Base-by-base conservation (phyloP, 1,139 yeast species). In the Kodamaea fungicola region DNA sequence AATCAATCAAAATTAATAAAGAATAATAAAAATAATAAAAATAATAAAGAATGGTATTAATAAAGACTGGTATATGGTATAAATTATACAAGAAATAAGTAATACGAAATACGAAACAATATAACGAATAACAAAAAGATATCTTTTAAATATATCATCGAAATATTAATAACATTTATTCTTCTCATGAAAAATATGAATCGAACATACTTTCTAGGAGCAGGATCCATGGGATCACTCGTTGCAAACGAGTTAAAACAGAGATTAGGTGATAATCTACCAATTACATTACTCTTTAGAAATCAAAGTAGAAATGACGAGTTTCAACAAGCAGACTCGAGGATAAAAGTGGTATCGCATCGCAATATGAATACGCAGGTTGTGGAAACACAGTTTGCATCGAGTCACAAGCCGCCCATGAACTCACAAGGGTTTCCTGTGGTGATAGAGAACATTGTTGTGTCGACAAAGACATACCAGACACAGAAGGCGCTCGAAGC, bases 391-490 rank as follows among this genome's bases (percentile, higher is more conserved):
- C 39, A 35, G 6, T 40, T 50, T 22, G 39, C 34, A 4, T 48
- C 46, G 4, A 40, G 31, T 6, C 41, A 28, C 30, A 33, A 33
- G 27, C 51, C 51, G 1, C 43, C 43, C 2, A 22, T 29, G 12
- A 41, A 40, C 32, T 8, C 35, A 12, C 39, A 37, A 2, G 43
- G 43, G 3, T 30, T 35, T 12, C 54, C 51, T 2, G 30, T 38
- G 16, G 41, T 28, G 7, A 76, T 83, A 8, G 69, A 70, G 1
- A 76, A 82, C 49, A 54, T 84, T 44, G 62, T 84, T 2, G 64
- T 83, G 10, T 61, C 81, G 23, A 83, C 92, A 7, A 86, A 85
- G 56, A 73, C 86, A 0, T 74, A 78, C 46, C 81, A 74, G 29
- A 70, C 78, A 0, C 60, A 59, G 10, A 41, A 51, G 3, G 84